These are phyloP conservation scores for Dictyophora rubrovolvata DNA, from an alignment of 768 basidiomycete genomes.

Conservation along the genomic window DNA sequence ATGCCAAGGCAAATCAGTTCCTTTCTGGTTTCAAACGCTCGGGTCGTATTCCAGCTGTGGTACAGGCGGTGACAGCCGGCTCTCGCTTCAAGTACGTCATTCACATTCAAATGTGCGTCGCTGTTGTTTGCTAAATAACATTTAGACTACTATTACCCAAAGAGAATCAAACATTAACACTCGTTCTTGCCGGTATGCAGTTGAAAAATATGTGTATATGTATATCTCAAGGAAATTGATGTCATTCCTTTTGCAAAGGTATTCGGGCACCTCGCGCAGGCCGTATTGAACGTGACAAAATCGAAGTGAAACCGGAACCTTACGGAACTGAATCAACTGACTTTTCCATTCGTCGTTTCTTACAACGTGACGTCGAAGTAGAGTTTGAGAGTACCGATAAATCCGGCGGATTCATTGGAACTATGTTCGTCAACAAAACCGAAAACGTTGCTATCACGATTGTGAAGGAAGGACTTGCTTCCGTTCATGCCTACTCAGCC, in stretches of 20 bases:
- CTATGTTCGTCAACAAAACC: slow-evolving; percentile 73
- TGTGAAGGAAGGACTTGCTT: slow-evolving; percentile 77
- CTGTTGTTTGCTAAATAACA: neutral
- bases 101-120: neutral
- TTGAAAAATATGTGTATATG: neutral
- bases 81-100: slow-evolving; percentile 81
- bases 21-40: slow-evolving; percentile 85
- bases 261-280: slow-evolving; percentile 87
- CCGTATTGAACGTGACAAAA: slow-evolving; percentile 42
- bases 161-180: slow-evolving; percentile 86
- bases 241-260: slow-evolving; percentile 32
- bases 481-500: slow-evolving; percentile 81
- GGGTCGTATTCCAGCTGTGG: slow-evolving; percentile 73
- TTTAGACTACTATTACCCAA: slow-evolving; percentile 71
- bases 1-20: slow-evolving; percentile 73
- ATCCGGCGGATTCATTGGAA: slow-evolving; percentile 90
- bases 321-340: slow-evolving; percentile 77
- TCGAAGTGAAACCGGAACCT: slow-evolving; percentile 74
- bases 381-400: slow-evolving; percentile 88
- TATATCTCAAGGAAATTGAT: neutral
- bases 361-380: slow-evolving; percentile 95
- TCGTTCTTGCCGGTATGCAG: slow-evolving; percentile 75
- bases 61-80: slow-evolving; percentile 90
- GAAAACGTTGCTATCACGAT: slow-evolving; percentile 83
- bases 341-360: slow-evolving; percentile 67